Evolutionary conservation across 2,329 filamentous ascomycete species (phyloP), one percentile per base, ranked within the genome.

Genomic region (Geosmithia putterillii): DNA sequence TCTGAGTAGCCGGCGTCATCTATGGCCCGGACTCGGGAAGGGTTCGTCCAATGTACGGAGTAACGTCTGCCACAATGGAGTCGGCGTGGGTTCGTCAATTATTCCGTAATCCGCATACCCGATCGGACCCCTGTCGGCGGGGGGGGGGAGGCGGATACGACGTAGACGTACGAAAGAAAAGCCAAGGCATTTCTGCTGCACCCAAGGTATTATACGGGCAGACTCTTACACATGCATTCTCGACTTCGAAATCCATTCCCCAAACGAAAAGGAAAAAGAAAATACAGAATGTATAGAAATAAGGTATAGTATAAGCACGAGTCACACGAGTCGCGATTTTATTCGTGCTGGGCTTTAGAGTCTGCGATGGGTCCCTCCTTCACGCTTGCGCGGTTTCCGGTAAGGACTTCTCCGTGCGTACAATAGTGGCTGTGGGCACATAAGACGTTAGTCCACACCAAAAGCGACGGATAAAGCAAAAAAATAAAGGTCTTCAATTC

Each of bases 361-460:
- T 18, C 36, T 38, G 9, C 4, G 36, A 21, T 38, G 17, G 17
- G 36, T 10, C 17, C 9, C 3, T 9, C 17, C 36, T n/a, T n/a
- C 20, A 21, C 36, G 36, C 36, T 32, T 41, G 39, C 39, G 39
- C 39, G 39, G 39, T 41, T 41, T 41, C 39, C 18, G 39, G 39
- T 41, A 22, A 39, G 21, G 38, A 39, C 18, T 36, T 36, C 7
- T 36, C n/a, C n/a, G 17, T 21, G 8, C 37, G 19, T 39, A n/a
- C 35, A 4, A 20, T 10, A 15, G 37, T 39, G 37, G 37, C 18
- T 39, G 37, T 18, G 18, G 37, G 34, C 34, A n/a, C n/a, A n/a
- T n/a, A n/a, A n/a, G n/a, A n/a, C n/a, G n/a, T n/a, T n/a, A n/a
- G n/a, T n/a, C n/a, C n/a, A n/a, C n/a, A n/a, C n/a, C n/a, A 32